Percentiles rank a stretch among this genome's conserved stretches.
Conservation (phyloP, 805 yeast species). For the Yarrowia sp. region DNA sequence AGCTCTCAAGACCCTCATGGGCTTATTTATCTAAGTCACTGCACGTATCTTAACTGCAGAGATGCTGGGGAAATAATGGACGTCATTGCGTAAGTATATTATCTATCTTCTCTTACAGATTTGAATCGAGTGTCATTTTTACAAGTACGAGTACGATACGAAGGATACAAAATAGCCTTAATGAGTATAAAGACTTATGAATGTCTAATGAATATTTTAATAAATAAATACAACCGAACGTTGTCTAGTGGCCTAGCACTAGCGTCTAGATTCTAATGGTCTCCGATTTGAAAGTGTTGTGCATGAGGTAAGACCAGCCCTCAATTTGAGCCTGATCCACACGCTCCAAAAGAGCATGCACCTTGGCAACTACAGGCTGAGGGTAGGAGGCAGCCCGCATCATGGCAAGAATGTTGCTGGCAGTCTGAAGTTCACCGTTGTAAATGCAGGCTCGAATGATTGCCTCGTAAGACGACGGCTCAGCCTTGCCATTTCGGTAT, state of each 20-base stretch:
- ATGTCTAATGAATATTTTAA: slow-evolving; percentile 14
- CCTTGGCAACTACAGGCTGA: slow-evolving; percentile 36
- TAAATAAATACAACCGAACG: slow-evolving; percentile 24
- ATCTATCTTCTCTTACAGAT: no score
- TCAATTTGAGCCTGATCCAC: neutral
- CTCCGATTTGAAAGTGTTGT: slow-evolving; percentile 23
- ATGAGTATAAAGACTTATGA: no score
- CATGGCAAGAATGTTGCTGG: slow-evolving; percentile 31
- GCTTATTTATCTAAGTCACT: no score
- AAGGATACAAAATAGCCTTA: no score
- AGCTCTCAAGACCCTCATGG: no score
- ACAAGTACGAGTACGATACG: no score
- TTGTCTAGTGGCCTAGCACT: neutral
- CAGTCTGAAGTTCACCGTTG: slow-evolving; percentile 31
- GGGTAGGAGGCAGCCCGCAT: slow-evolving; percentile 35
- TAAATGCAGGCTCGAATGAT: slow-evolving; percentile 37
- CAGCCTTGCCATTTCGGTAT: slow-evolving; percentile 30
- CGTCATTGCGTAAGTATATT: no score
- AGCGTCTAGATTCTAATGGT: slow-evolving; percentile 17
- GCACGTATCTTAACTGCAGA: no score
- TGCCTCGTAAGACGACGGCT: slow-evolving; percentile 40
- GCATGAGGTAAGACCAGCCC: slow-evolving; percentile 20
- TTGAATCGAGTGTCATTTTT: no score
- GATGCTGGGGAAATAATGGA: no score
- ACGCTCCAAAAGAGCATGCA: slow-evolving; percentile 25